Base-by-base conservation (phyloP, 345 rosid genomes). In the Pistacia vera region DNA sequence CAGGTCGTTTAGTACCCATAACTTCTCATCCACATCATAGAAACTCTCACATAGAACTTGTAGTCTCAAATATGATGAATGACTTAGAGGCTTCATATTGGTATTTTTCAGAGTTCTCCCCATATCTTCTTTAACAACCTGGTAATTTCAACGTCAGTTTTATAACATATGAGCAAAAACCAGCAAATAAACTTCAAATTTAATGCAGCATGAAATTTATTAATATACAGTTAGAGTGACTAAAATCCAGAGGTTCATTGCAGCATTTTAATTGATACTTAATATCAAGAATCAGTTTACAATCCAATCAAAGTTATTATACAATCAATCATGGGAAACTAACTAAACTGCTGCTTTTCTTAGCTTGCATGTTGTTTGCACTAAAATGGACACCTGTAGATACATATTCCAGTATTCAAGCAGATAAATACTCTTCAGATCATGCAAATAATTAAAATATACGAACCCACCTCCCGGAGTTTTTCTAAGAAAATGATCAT, bases 71-170 rank as follows among this genome's bases (percentile, higher is more conserved):
- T 92, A 96, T 41, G 93, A 79, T 60, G 99, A 93, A 86, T 93
- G 99, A 82, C 80, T 89, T 72, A 93, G 85, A 56, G 99, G 97
- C 84, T 91, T 96, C 92, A 96, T 88, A 80, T 96, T 96, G 70
- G 85, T 81, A 75, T 96, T 96, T 83, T 86, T 96, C 68, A 92
- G 74, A 68, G 83, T 79, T 83, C 98, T 88, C 87, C 90, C 97
- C 83, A 88, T 73, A 66, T 90, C 80, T 88, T 96, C 99, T 86
- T 92, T 96, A 75, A 93, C 93, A 67, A 90, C 94, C 99, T 96
- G 88, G 81, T 56, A 76, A 63, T 74, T 77, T 75, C 71, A 73
- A 38, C 13, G 54, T 66, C 35, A 68, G 48, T 52, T 77, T 61
- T 63, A 58, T 58, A 30, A 78, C 57, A 72, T 57, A 72, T 30